These are phyloP conservation scores for Eremothecium gossypii DNA, from an alignment of 1,139 yeast genomes.

Conservation along the genomic window DNA sequence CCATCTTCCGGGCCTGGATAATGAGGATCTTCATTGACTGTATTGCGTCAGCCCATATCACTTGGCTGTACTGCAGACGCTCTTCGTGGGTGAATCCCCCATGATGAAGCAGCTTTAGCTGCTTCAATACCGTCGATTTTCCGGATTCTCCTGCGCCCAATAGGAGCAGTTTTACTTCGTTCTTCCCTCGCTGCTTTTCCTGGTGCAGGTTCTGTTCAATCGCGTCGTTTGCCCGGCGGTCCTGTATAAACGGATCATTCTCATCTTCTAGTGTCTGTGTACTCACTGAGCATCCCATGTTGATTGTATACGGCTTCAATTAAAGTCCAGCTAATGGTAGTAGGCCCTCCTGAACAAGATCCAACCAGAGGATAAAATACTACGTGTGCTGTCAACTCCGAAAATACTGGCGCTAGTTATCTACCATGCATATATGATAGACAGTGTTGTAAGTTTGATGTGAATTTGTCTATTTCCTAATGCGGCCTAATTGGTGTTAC, in stretches of 20 bases:
- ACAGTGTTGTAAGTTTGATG: too few species aligned
- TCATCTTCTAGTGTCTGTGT: conserved; percentile 38
- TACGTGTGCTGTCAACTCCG: neutral
- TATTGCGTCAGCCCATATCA: conserved; percentile 91
- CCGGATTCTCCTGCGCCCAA: conserved; percentile 97
- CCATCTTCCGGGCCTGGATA: conserved; percentile 56
- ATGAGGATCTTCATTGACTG: conserved; percentile 81
- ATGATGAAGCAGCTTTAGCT: conserved; percentile 76
- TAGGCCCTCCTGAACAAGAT: too few species aligned
- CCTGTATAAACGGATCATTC: conserved; percentile 42
- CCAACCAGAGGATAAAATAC: too few species aligned
- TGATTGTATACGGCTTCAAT: neutral
- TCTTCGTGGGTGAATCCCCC: conserved; percentile 79
- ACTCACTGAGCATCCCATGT: conserved; percentile 62
- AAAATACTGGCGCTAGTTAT: too few species aligned
- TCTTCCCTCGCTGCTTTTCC: conserved; percentile 43
- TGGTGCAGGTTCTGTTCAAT: conserved; percentile 57
- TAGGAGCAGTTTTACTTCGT: conserved; percentile 56
- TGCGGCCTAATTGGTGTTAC: too few species aligned
- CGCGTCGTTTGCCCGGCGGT: conserved; percentile 48
- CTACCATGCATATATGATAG: too few species aligned
- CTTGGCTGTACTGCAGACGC: conserved; percentile 69
- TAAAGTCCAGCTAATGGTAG: neutral
- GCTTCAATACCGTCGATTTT: conserved; percentile 91
- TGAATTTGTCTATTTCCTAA: too few species aligned